Base-by-base conservation (phyloP, 129 eudicot genomes). In the Logfia minima region DNA sequence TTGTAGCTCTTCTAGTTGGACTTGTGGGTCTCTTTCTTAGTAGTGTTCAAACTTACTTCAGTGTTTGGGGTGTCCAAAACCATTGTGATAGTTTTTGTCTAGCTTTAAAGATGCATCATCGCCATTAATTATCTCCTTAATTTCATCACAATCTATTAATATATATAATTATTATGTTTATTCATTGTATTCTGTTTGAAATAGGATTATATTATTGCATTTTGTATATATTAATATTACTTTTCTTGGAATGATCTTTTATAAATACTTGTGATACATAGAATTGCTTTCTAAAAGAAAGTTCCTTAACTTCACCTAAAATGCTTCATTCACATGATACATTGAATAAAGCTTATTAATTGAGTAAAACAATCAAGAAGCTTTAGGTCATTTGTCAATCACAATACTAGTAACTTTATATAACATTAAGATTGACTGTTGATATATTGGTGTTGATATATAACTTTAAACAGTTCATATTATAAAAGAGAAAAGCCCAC, bases 11-110 rank as follows among this genome's bases (percentile, higher is more conserved):
- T 10, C 6, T 75, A 5, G 86, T 55, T 24, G 84, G 86, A 28
- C n/a, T 81, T 68, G 41, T 78, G 66, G 71, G 78, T 45, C 73
- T 84, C 24, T 74, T 77, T 74, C 76, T 87, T 9, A 75, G 77
- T 41, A 31, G 79, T 55, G 71, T 83, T n/a, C 90, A 87, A 71
- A 66, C 90, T 66, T 81, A 81, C 66, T 81, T 78, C 51, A 55
- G 68, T 23, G 62, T 83, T 58, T 82, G 74, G 74, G 76, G 74
- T 5, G 4, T 23, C 63, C 65, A 53, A 65, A 71, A 74, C 26
- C 52, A 45, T 45, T 45, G 52, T 45, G 52, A 45, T 7, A 45
- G 52, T 13, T 26, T 80, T 39, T 80, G 84, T 37, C 10, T 41
- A 64, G 52, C 56, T 68, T 35, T 80, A 41, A 74, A 68, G 35